phyloP scores from a whole-genome alignment of 2,329 filamentous ascomycete genomes.

The Clarireedia homoeocarpa region DNA sequence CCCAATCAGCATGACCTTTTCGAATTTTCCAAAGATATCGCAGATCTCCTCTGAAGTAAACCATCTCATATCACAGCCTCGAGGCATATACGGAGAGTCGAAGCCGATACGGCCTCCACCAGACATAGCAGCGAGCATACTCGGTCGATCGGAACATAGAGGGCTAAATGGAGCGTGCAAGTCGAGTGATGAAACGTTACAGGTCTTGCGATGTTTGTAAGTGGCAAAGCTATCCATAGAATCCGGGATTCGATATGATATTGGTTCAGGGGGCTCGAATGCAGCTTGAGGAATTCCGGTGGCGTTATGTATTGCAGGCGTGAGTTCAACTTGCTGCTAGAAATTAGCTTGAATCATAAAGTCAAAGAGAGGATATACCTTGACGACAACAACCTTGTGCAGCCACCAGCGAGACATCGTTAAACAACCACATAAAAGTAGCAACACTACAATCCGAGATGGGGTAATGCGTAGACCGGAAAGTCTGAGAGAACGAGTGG shows the following conservation, averaged over 20 bases:
- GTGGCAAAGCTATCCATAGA: conserved; percentile 32
- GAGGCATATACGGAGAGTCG: conserved; percentile 38
- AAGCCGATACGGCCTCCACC: conserved; percentile 38
- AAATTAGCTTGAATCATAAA: too few species aligned
- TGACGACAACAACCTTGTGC: too few species aligned
- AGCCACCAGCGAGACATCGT: conserved; percentile 5
- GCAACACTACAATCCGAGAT: conserved; percentile 8
- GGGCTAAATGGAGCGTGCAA: conserved; percentile 32
- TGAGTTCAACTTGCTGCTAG: too few species aligned
- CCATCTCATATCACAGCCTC: conserved; percentile 41
- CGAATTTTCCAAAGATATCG: conserved; percentile 37
- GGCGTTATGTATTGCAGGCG: conserved; percentile 1
- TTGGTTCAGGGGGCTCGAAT: conserved; percentile 16
- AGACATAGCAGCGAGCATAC: conserved; percentile 31
- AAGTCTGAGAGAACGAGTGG: conserved; percentile 13
- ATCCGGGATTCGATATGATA: conserved; percentile 13
- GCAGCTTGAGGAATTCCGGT: conserved; percentile 9
- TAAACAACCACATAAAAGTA: conserved; percentile 11
- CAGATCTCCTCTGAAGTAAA: conserved; percentile 39
- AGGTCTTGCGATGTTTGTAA: conserved; percentile 37
- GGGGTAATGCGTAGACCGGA: conserved; percentile 16
- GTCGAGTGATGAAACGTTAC: conserved; percentile 38
- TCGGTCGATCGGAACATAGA: conserved; percentile 31
- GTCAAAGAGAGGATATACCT: too few species aligned
- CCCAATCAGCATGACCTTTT: conserved; percentile 39